These are phyloP conservation scores for Pythium sukuiense DNA, from an alignment of 352 stramenopile species.

Conservation along the genomic window DNA sequence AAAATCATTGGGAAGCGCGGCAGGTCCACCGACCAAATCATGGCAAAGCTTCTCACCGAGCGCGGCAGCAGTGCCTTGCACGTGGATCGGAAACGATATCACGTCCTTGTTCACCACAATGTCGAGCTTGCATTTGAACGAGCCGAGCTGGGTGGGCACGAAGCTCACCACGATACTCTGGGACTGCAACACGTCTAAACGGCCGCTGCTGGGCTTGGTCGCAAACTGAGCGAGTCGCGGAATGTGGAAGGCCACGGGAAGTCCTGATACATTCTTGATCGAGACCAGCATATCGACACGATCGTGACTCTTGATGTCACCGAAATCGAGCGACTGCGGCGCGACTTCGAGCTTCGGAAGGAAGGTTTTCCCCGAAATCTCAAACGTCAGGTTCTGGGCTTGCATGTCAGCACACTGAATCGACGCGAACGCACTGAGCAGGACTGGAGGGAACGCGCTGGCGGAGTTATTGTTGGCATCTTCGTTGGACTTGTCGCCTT, in stretches of 20 bases:
- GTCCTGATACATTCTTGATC: conserved; percentile 75
- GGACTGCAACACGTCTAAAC: conserved; percentile 83
- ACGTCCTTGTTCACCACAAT: conserved; percentile 54
- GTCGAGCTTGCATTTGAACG: conserved; percentile 50
- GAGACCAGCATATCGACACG: conserved; percentile 82
- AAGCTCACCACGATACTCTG: conserved; percentile 91
- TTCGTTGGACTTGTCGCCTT: conserved; percentile 6
- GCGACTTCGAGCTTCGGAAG: conserved; percentile 50
- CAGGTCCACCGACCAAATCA: conserved; percentile 51
- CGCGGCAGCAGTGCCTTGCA: conserved; percentile 62
- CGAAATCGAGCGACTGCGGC: conserved; percentile 72
- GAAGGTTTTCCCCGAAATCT: conserved; percentile 65
- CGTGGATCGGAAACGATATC: conserved; percentile 51
- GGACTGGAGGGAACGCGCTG: conserved; percentile 19
- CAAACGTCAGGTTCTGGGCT: conserved; percentile 71
- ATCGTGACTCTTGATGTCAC: conserved; percentile 75
- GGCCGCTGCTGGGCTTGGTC: conserved; percentile 54
- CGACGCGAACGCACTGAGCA: conserved; percentile 67
- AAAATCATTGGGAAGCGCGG: conserved; percentile 85
- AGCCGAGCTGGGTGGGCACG: conserved; percentile 81
- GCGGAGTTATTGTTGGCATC: background rate
- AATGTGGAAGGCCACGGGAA: conserved; percentile 69
- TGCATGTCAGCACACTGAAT: conserved; percentile 70
- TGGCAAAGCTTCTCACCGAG: conserved; percentile 40
- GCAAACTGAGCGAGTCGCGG: conserved; percentile 79